Percentiles rank a stretch among this genome's conserved stretches.
Evolutionary conservation across 164 flowering plant genomes (phyloP).

Genomic region (Magnolia changhungtana): DNA sequence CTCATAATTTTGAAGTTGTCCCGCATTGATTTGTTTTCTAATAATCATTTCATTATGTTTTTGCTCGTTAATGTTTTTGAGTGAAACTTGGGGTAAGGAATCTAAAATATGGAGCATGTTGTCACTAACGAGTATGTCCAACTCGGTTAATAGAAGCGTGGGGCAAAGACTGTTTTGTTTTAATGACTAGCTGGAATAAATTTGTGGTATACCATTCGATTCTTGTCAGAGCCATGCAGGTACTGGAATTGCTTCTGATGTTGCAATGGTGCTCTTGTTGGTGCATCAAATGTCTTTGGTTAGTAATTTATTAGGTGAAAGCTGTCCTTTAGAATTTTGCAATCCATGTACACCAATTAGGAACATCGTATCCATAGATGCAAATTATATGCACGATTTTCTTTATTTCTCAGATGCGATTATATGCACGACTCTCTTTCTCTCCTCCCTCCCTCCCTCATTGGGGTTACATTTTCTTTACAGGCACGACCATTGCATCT

Average conservation of each 20-base stretch:
- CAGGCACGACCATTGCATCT: constrained; percentile 90
- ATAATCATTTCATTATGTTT: too few relatives aligned
- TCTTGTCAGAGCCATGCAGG: constrained; percentile 81
- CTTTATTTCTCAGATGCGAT: neutral
- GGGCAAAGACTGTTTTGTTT: constrained; percentile 91
- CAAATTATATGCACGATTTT: too few relatives aligned
- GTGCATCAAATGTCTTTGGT: constrained; percentile 95
- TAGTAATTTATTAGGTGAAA: constrained; percentile 15
- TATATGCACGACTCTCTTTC: too few relatives aligned
- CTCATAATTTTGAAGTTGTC: too few relatives aligned
- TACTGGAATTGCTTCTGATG: constrained; percentile 94
- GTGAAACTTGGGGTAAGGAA: too few relatives aligned
- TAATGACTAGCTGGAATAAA: constrained; percentile 97
- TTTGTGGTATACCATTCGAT: constrained; percentile 94
- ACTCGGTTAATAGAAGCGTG: too few relatives aligned
- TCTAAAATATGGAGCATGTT: too few relatives aligned
- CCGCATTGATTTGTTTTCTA: too few relatives aligned
- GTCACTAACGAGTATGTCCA: too few relatives aligned
- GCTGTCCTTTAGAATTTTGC: neutral
- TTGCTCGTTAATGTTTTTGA: too few relatives aligned
- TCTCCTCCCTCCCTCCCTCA: too few relatives aligned
- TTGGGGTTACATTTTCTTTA: too few relatives aligned
- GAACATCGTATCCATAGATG: neutral
- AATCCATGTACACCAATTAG: neutral
- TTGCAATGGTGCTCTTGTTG: constrained; percentile 98